Base-by-base conservation (phyloP, 2,329 filamentous ascomycete genomes). In the Xylariales sp. region DNA sequence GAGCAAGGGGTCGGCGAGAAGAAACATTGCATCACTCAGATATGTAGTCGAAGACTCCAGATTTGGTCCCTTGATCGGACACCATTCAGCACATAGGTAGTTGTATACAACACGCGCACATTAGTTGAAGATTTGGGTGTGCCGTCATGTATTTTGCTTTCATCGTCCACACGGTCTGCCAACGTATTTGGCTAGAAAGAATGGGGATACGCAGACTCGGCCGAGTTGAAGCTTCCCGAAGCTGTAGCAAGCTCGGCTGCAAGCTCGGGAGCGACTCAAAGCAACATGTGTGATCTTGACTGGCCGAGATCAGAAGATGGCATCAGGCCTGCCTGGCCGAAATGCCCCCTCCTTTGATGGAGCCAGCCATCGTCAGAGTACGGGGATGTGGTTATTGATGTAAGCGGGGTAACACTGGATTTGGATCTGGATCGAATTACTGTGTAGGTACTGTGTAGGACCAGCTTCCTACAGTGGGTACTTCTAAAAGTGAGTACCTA, bases 361-460 rank as follows among this genome's bases (percentile, higher is more conserved):
- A 28, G 18, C 35, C 35, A 21, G n/a, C 27, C 16, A 25, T 22
- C 22, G 24, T n/a, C n/a, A n/a, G n/a, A n/a, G n/a, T n/a, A n/a
- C n/a, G 29, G 18, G 15, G 15, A 18, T 27, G 29, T 20, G 27
- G 29, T 27, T 24, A 18, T 33, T 38, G 41, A 43, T 29, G 35
- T 43, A 43, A 38, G 41, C 41, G 41, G 41, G 41, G 41, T 43
- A 42, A 6, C n/a, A 8, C 24, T 27, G 24, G 7, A 8, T 8
- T 8, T 8, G 8, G 7, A n/a, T 27, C 24, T n/a, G 24, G 24
- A 8, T 27, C 24, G 7, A 27, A 8, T n/a, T 8, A 27, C 8
- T 27, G n/a, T n/a, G n/a, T 27, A 8, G 7, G 24, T 27, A 27
- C 24, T n/a, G 7, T 27, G 24, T 8, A 27, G 24, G 24, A n/a